These are phyloP conservation scores for Biscogniauxia mediterranea DNA, from an alignment of 2,329 filamentous ascomycete species.

Conservation along the genomic window DNA sequence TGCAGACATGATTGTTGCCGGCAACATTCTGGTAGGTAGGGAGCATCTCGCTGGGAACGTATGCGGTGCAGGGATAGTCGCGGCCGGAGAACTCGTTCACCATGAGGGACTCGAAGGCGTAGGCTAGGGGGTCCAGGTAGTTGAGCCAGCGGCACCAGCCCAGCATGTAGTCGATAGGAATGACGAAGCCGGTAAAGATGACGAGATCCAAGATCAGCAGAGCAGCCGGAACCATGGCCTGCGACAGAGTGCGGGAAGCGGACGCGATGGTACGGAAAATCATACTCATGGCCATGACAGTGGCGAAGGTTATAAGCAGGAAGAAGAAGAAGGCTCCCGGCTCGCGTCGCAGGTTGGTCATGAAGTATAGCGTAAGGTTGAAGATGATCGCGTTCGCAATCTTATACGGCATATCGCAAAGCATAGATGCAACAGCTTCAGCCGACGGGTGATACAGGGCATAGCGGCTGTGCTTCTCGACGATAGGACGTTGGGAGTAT, in stretches of 20 bases:
- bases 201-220: slow-evolving; percentile 64
- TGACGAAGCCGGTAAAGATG: slow-evolving; percentile 69
- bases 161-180: slow-evolving; percentile 67
- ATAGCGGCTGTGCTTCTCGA: slow-evolving; percentile 85
- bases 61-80: slow-evolving; percentile 52
- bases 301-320: slow-evolving; percentile 70
- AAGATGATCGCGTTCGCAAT: slow-evolving; percentile 71
- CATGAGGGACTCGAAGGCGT: slow-evolving; percentile 78
- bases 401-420: slow-evolving; percentile 84
- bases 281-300: slow-evolving; percentile 79
- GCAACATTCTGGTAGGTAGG: slow-evolving; percentile 38
- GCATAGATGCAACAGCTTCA: slow-evolving; percentile 83
- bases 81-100: slow-evolving; percentile 77
- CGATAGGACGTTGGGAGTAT: slow-evolving; percentile 85
- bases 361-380: slow-evolving; percentile 81
- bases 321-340: slow-evolving; percentile 83
- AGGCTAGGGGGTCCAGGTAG: slow-evolving; percentile 76
- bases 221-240: slow-evolving; percentile 60
- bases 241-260: slow-evolving; percentile 66
- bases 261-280: slow-evolving; percentile 82
- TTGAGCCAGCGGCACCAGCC: slow-evolving; percentile 82
- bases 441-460: slow-evolving; percentile 87
- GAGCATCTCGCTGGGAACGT: slow-evolving; percentile 41
- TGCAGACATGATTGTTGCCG: slow-evolving; percentile 51
- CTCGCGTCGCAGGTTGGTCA: slow-evolving; percentile 75